Percentiles rank a stretch among this genome's conserved stretches.
phyloP scores from a whole-genome alignment of 768 basidiomycete species.

The Xanthoconium purpureum region DNA sequence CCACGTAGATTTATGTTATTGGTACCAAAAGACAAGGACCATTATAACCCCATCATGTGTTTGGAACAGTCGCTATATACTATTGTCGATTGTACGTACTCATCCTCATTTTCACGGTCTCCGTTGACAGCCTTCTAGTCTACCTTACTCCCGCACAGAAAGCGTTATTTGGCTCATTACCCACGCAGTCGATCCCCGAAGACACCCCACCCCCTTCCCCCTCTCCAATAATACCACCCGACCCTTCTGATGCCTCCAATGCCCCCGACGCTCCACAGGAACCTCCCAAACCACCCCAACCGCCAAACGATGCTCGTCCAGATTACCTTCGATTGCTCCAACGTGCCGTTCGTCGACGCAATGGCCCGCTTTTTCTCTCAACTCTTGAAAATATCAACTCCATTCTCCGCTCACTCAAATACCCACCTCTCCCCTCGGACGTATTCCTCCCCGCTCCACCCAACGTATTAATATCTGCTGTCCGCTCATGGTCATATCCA shows the following conservation, averaged over 20 bases:
- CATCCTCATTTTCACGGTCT: slow-evolving; percentile 1
- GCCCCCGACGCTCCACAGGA: slow-evolving; percentile 30
- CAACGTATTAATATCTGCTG: slow-evolving; percentile 48
- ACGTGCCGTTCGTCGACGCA: slow-evolving; percentile 62
- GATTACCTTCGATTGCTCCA: slow-evolving; percentile 59
- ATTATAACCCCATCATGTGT: slow-evolving; percentile 83
- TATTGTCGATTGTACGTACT: slow-evolving; percentile 64
- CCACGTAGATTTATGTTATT: slow-evolving; percentile 65
- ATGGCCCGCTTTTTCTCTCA: slow-evolving; percentile 69
- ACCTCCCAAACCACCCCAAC: slow-evolving; percentile 18
- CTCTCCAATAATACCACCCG: slow-evolving; percentile 31
- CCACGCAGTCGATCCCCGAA: slow-evolving; percentile 36
- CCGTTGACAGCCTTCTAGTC: slow-evolving; percentile 36
- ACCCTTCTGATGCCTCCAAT: slow-evolving; percentile 31
- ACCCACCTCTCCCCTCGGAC: slow-evolving; percentile 54
- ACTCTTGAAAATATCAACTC: slow-evolving; percentile 62
- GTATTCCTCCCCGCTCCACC: slow-evolving; percentile 41
- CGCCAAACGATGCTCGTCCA: slow-evolving; percentile 19
- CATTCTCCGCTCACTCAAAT: slow-evolving; percentile 62
- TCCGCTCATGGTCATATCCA: slow-evolving; percentile 42
- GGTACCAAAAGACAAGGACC: slow-evolving; percentile 79
- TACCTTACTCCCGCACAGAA: slow-evolving; percentile 69
- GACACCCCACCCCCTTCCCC: slow-evolving; percentile 35
- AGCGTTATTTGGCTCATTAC: slow-evolving; percentile 63
- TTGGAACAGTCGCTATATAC: slow-evolving; percentile 68